These are phyloP conservation scores for Bothriochloa decipiens DNA, from an alignment of 176 grass and related monocot species.

Conservation along the genomic window DNA sequence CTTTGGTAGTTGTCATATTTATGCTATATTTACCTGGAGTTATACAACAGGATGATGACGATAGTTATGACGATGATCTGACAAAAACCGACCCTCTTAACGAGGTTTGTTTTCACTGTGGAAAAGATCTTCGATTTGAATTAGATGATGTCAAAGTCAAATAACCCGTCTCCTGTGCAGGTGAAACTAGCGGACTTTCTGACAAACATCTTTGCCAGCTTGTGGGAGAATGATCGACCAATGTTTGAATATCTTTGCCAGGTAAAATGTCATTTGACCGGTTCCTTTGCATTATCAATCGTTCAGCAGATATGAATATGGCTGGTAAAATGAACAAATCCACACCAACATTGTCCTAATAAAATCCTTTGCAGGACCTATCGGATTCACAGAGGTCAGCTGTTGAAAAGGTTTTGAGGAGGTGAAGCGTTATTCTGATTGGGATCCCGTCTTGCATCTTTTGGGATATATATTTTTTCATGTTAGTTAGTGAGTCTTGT, in stretches of 20 bases:
- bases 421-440: slow-evolving; percentile 32
- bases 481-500: neutral
- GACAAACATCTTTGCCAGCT: slow-evolving; percentile 57
- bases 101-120: slow-evolving; percentile 59
- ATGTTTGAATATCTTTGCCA: slow-evolving; percentile 84
- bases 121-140: neutral
- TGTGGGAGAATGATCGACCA: slow-evolving; percentile 58
- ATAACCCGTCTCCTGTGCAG: slow-evolving; percentile 42
- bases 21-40: slow-evolving; percentile 4
- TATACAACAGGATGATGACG: slow-evolving; percentile 53
- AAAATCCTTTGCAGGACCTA: slow-evolving; percentile 62
- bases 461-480: neutral
- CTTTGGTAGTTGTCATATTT: slow-evolving; percentile 23
- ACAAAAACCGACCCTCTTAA: slow-evolving; percentile 75
- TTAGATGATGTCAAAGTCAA: slow-evolving; percentile 19
- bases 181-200: slow-evolving; percentile 81
- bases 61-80: slow-evolving; percentile 74
- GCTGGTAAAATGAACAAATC: neutral
- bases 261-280: slow-evolving; percentile 48
- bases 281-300: neutral
- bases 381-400: slow-evolving; percentile 59
- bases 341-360: neutral
- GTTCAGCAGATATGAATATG: neutral
- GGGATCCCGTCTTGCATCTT: neutral
- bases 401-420: slow-evolving; percentile 62